Percentiles rank a stretch among this genome's conserved stretches.
Conservation (phyloP, 768 basidiomycete species). For the Hericium rajendrae region DNA sequence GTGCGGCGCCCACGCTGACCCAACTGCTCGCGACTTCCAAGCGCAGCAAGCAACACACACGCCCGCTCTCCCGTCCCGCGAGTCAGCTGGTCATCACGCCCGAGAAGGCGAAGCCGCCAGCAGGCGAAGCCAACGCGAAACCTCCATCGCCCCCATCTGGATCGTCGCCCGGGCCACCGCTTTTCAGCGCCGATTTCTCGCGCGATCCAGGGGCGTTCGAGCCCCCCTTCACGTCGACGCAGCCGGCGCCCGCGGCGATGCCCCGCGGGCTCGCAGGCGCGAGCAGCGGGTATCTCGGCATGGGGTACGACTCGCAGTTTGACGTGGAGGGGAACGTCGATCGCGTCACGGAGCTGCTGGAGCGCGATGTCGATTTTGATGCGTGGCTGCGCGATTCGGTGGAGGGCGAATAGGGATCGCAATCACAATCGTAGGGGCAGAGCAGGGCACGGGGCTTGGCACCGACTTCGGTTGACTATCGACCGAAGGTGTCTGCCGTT, state of each 20-base stretch:
- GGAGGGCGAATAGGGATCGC: slow-evolving; percentile 18
- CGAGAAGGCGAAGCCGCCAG: background rate
- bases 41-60: slow-evolving; percentile 23
- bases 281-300: slow-evolving; percentile 24
- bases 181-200: slow-evolving; percentile 23
- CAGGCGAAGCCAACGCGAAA: background rate
- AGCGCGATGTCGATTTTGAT: slow-evolving; percentile 48
- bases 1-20: background rate
- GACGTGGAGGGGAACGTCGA: slow-evolving; percentile 47
- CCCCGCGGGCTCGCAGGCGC: slow-evolving; percentile 10
- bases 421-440: background rate
- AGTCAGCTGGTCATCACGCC: background rate
- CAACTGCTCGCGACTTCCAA: slow-evolving; percentile 37
- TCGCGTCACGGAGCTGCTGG: slow-evolving; percentile 42
- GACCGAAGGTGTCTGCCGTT: background rate
- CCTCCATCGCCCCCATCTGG: background rate
- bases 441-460: background rate
- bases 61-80: slow-evolving; percentile 20
- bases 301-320: slow-evolving; percentile 49
- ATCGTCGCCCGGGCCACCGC: slow-evolving; percentile 11
- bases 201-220: slow-evolving; percentile 27
- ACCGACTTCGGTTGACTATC: background rate
- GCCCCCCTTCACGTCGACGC: slow-evolving; percentile 30
- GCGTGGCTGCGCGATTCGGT: slow-evolving; percentile 40
- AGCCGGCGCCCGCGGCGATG: slow-evolving; percentile 9